phyloP scores from a whole-genome alignment of 768 basidiomycete species.

The Boletus huronensis region DNA sequence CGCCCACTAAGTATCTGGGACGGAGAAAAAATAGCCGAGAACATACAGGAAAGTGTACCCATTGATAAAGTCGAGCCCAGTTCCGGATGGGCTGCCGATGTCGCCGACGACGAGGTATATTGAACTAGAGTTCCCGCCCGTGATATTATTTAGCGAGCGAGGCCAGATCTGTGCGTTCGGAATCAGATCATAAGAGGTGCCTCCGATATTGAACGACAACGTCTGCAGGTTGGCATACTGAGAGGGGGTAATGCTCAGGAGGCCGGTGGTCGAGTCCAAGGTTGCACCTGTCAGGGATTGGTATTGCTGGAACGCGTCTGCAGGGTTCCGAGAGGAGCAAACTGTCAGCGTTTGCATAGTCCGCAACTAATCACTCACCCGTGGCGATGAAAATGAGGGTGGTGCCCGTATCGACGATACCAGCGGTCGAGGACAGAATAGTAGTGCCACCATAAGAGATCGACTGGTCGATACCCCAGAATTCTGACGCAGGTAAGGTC shows the following conservation, averaged over 20 bases:
- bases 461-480: conserved; percentile 34
- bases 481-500: conserved; percentile 21
- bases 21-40: too few relatives aligned
- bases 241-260: conserved; percentile 23
- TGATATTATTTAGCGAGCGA: conserved; percentile 23
- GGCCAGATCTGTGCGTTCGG: conserved; percentile 36
- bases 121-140: conserved; percentile 25
- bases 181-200: conserved; percentile 8
- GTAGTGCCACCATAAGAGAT: conserved; percentile 24
- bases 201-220: conserved; percentile 27
- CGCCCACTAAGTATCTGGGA: not conserved
- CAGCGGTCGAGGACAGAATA: conserved; percentile 27
- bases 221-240: conserved; percentile 24
- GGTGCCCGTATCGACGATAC: conserved; percentile 35
- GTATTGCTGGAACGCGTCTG: conserved; percentile 27
- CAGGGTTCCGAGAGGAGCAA: not conserved
- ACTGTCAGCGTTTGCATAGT: not conserved
- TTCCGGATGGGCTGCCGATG: conserved; percentile 8
- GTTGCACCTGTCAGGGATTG: conserved; percentile 22
- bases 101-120: conserved; percentile 30
- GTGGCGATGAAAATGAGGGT: conserved; percentile 29
- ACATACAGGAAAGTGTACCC: conserved; percentile 16
- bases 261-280: conserved; percentile 25
- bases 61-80: conserved; percentile 18
- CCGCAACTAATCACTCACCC: not conserved